Conservation (phyloP, 495 filamentous ascomycete species). For the Cryomyces antarcticus region DNA sequence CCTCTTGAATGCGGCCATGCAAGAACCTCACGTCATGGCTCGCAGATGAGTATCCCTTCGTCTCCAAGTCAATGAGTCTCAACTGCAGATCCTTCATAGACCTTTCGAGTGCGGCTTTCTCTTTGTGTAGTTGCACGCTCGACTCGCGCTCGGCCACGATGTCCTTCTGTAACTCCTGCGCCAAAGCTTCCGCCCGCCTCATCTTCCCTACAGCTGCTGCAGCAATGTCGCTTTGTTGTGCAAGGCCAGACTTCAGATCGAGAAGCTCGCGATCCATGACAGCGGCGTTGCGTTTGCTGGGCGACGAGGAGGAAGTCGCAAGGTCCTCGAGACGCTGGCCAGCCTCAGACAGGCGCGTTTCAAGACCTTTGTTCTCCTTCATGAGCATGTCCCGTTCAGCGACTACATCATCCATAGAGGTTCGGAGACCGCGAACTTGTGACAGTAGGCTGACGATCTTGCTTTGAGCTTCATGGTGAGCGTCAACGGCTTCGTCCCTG, state of each 20-base stretch:
- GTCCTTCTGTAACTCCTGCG: constrained; percentile 82
- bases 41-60: constrained; percentile 83
- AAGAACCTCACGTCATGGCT: constrained; percentile 92
- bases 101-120: constrained; percentile 83
- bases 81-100: constrained; percentile 79
- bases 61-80: constrained; percentile 78
- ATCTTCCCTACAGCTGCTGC: constrained; percentile 91
- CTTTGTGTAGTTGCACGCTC: constrained; percentile 69
- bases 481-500: constrained; percentile 75
- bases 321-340: constrained; percentile 84
- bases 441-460: constrained; percentile 77
- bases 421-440: constrained; percentile 73
- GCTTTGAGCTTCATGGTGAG: constrained; percentile 86
- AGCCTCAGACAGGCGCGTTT: constrained; percentile 72
- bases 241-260: constrained; percentile 72
- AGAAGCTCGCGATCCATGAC: constrained; percentile 76
- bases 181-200: constrained; percentile 82
- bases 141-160: constrained; percentile 75
- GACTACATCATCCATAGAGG: constrained; percentile 66
- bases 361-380: constrained; percentile 79
- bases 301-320: constrained; percentile 54
- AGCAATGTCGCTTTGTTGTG: constrained; percentile 86
- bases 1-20: constrained; percentile 88
- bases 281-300: constrained; percentile 80
- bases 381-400: constrained; percentile 68